Evolutionary conservation across 1,284 basidiomycete species (phyloP).

Genomic region (Malassezia vespertilionis): DNA sequence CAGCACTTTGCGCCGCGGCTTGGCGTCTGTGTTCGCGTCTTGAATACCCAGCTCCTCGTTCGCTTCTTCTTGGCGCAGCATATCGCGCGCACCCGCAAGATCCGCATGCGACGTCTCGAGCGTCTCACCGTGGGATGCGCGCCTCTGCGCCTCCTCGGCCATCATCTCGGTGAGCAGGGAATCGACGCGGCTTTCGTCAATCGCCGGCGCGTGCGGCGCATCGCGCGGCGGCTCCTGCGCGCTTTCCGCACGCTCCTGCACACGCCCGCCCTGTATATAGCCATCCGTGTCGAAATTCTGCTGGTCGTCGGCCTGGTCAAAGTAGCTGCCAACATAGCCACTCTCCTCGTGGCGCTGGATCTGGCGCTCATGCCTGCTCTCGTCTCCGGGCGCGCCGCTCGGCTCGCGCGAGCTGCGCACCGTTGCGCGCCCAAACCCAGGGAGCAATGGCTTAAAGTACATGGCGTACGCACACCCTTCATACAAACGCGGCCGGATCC

Average conservation of each 20-base stretch:
- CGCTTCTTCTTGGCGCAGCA: slow-evolving; percentile 8
- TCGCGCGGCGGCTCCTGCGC: slow-evolving; percentile 18
- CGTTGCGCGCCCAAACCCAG: slow-evolving; percentile 76
- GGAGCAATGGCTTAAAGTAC: slow-evolving; percentile 79
- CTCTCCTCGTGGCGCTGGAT: slow-evolving; percentile 79
- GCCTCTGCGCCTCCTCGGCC: not conserved
- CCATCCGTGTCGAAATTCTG: slow-evolving; percentile 41
- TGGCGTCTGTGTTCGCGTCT: no score
- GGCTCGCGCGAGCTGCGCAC: slow-evolving; percentile 63
- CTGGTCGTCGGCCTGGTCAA: slow-evolving; percentile 34
- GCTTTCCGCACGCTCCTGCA: slow-evolving; percentile 29
- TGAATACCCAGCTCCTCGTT: slow-evolving; percentile 19
- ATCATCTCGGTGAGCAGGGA: not conserved
- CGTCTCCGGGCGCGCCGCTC: slow-evolving; percentile 56
- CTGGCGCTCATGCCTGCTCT: slow-evolving; percentile 55
- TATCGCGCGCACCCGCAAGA: slow-evolving; percentile 7
- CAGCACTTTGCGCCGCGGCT: slow-evolving; percentile 21
- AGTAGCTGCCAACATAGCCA: slow-evolving; percentile 63
- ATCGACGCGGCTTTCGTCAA: slow-evolving; percentile 2
- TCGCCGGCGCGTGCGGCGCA: slow-evolving; percentile 14
- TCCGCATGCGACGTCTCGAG: slow-evolving; percentile 11
- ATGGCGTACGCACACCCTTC: slow-evolving; percentile 88
- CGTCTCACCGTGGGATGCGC: not conserved
- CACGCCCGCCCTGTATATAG: slow-evolving; percentile 41
- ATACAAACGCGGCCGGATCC: slow-evolving; percentile 73